Evolutionary conservation across 257 asterid species (phyloP).

Genomic region (Phtheirospermum japonicum): DNA sequence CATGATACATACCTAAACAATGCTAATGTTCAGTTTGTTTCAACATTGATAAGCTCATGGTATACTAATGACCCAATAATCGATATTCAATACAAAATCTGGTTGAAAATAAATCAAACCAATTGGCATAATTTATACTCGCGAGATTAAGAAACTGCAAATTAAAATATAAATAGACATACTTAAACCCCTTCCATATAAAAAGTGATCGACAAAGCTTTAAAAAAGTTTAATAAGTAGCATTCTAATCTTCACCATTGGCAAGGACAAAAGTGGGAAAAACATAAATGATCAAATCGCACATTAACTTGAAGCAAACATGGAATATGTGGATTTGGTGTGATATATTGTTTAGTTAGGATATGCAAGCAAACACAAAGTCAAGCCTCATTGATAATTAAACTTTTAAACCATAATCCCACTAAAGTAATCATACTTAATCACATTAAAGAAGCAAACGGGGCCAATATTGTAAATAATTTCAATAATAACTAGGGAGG

Average conservation of each 20-base stretch:
- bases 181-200: background rate
- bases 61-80: background rate
- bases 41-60: background rate
- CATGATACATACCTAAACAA: background rate
- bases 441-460: background rate
- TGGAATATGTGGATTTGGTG: background rate
- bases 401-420: background rate
- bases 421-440: background rate
- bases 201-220: background rate
- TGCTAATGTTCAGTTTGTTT: background rate
- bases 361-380: background rate
- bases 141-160: background rate
- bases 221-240: background rate
- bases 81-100: background rate
- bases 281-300: too few species aligned
- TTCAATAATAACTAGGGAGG: constrained; percentile 4
- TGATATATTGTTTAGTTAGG: background rate
- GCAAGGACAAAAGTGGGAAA: background rate
- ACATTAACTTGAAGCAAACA: background rate
- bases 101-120: background rate
- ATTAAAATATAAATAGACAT: background rate
- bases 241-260: background rate
- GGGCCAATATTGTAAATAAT: background rate
- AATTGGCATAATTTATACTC: background rate
- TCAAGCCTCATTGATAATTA: background rate